Percentiles rank a stretch among this genome's conserved stretches.
Evolutionary conservation across 805 yeast genomes (phyloP).

Genomic region (Wickerhamiella azymoides): DNA sequence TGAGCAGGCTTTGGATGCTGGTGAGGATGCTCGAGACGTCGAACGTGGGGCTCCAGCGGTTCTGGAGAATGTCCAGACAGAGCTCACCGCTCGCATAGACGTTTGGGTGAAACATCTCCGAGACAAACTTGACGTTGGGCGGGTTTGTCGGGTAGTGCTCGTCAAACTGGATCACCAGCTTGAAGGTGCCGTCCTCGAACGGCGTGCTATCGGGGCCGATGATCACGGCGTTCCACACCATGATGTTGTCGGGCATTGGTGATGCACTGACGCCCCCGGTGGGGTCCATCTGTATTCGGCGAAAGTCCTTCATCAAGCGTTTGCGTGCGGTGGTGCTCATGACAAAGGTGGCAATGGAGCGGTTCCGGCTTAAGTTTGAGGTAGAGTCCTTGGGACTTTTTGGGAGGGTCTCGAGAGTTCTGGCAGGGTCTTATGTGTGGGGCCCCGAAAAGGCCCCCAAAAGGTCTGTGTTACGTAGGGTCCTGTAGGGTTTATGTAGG

Average conservation of each 20-base stretch:
- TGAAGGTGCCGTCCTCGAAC: constrained; percentile 93
- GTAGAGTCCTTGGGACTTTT: no score
- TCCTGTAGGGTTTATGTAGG: no score
- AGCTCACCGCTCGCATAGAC: constrained; percentile 92
- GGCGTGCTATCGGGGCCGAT: constrained; percentile 98
- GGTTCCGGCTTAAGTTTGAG: background rate
- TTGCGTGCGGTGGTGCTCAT: constrained; percentile 99
- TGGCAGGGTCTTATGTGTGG: no score
- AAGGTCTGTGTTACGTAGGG: no score
- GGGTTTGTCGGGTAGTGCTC: constrained; percentile 98
- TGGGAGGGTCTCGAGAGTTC: no score
- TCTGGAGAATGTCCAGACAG: constrained; percentile 89
- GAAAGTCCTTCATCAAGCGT: constrained; percentile 96
- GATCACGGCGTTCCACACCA: constrained; percentile 96
- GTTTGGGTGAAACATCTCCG: constrained; percentile 96
- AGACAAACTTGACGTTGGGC: constrained; percentile 77
- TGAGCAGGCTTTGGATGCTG: constrained; percentile 69
- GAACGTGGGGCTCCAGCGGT: constrained; percentile 97
- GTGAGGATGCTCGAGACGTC: constrained; percentile 93
- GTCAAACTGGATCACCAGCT: constrained; percentile 73
- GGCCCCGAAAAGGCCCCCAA: no score
- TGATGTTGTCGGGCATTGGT: constrained; percentile 91
- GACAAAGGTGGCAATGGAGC: background rate
- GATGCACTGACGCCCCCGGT: constrained; percentile 97
- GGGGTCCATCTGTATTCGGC: constrained; percentile 96